Evolutionary conservation across 1,139 yeast genomes (phyloP).

Genomic region (Candida sojae): DNA sequence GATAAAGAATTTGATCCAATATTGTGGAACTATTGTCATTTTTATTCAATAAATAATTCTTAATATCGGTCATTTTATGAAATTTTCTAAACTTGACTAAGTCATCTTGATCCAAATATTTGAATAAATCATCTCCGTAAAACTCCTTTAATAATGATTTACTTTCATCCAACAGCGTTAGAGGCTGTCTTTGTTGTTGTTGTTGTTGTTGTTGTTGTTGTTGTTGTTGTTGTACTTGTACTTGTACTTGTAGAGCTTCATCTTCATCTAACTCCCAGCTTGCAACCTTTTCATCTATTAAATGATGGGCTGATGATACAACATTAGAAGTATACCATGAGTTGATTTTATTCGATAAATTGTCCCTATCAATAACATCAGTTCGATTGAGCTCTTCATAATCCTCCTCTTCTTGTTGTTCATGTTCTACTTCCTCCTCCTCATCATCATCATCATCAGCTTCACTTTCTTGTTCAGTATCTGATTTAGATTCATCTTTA

Average conservation of each 20-base stretch:
- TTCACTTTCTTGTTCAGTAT: slow-evolving; percentile 15
- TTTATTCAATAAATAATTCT: slow-evolving; percentile 13
- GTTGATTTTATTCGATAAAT: slow-evolving; percentile 24
- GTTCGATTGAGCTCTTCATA: slow-evolving; percentile 1
- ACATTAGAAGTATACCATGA: slow-evolving; percentile 22
- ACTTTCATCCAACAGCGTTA: slow-evolving; percentile 10
- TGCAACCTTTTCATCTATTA: slow-evolving; percentile 45
- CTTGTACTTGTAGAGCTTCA: neutral
- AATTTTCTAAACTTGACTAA: slow-evolving; percentile 29
- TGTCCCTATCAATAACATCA: slow-evolving; percentile 4
- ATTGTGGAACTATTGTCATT: slow-evolving; percentile 6
- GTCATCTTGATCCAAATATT: slow-evolving; percentile 26
- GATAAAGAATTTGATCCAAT: slow-evolving; percentile 18
- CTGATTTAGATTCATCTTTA: slow-evolving; percentile 9
- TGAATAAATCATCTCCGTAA: slow-evolving; percentile 38
- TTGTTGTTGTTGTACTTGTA: neutral
- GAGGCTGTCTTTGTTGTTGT: neutral
- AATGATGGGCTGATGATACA: slow-evolving; percentile 5
- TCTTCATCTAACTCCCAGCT: slow-evolving; percentile 48
- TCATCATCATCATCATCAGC: slow-evolving; percentile 12
- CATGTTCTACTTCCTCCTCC: slow-evolving; percentile 18
- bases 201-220: neutral
- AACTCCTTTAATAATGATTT: slow-evolving; percentile 21
- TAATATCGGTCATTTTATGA: slow-evolving; percentile 22
- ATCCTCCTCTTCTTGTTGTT: slow-evolving; percentile 7